A percentile compares a stretch with the other conserved stretches of the same genome.
These are phyloP conservation scores for Colletotrichum sansevieriae DNA, from an alignment of 2,329 filamentous ascomycete genomes.

Conservation along the genomic window DNA sequence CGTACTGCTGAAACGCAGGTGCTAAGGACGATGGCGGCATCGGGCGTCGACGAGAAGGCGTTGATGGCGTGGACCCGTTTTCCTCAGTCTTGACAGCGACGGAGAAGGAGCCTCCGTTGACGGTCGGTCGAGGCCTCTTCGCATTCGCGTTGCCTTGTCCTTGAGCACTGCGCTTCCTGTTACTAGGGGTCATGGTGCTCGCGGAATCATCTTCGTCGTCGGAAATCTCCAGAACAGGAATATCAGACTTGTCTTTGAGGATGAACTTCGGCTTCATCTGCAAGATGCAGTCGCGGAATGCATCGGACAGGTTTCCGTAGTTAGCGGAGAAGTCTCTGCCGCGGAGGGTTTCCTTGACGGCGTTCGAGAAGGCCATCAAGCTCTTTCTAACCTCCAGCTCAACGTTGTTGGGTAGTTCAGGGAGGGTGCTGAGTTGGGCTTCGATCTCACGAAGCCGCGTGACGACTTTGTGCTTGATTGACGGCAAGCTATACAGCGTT, in stretches of 20 bases:
- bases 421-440: slow-evolving; percentile 67
- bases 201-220: slow-evolving; percentile 53
- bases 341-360: slow-evolving; percentile 66
- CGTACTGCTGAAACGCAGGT: slow-evolving; percentile 55
- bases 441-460: slow-evolving; percentile 65
- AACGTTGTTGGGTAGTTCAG: slow-evolving; percentile 77
- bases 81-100: slow-evolving; percentile 55
- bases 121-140: slow-evolving; percentile 33
- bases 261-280: slow-evolving; percentile 62
- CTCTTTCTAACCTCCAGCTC: slow-evolving; percentile 73
- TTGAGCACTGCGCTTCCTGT: slow-evolving; percentile 44
- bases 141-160: slow-evolving; percentile 41
- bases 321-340: slow-evolving; percentile 60
- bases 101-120: slow-evolving; percentile 39
- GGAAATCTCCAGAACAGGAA: slow-evolving; percentile 53
- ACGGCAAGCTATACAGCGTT: slow-evolving; percentile 56
- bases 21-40: slow-evolving; percentile 33
- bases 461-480: slow-evolving; percentile 67
- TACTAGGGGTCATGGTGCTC: slow-evolving; percentile 35
- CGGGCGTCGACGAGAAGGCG: slow-evolving; percentile 33
- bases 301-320: slow-evolving; percentile 61
- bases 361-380: slow-evolving; percentile 67
- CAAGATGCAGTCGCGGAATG: slow-evolving; percentile 64
- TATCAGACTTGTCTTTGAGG: slow-evolving; percentile 54
- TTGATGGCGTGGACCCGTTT: slow-evolving; percentile 29